A percentile compares a stretch with the other conserved stretches of the same genome.
phyloP scores from a whole-genome alignment of 1,284 basidiomycete species.

The Coniophora puteana region DNA sequence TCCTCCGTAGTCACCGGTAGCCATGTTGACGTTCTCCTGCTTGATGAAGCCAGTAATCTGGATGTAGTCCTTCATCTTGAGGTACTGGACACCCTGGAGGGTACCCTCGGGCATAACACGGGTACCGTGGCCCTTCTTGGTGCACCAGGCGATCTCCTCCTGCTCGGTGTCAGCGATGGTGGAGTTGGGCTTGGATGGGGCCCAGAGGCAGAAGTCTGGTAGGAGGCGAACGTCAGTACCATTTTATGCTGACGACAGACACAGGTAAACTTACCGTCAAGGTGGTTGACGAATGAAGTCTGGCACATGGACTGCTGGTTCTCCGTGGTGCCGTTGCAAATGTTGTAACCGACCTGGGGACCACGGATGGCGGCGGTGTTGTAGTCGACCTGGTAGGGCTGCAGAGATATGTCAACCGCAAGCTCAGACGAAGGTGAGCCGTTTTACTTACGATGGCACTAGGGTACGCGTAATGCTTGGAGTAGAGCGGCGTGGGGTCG shows the following conservation, averaged over 20 bases:
- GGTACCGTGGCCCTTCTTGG: slow-evolving; percentile 35
- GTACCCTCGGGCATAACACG: slow-evolving; percentile 37
- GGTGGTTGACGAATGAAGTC: slow-evolving; percentile 50
- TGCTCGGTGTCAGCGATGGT: slow-evolving; percentile 61
- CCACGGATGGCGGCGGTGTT: slow-evolving; percentile 48
- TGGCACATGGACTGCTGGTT: slow-evolving; percentile 60
- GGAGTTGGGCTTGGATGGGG: slow-evolving; percentile 39
- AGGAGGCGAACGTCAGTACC: neutral
- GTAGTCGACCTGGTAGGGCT: slow-evolving; percentile 59
- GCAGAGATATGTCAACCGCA: slow-evolving; percentile 1
- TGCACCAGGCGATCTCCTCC: slow-evolving; percentile 70
- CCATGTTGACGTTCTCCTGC: slow-evolving; percentile 55
- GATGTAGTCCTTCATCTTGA: slow-evolving; percentile 45
- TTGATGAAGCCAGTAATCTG: slow-evolving; percentile 60
- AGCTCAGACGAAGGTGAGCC: neutral
- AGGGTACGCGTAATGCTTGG: slow-evolving; percentile 49
- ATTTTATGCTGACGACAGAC: neutral
- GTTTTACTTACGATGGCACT: slow-evolving; percentile 38
- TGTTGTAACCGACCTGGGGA: slow-evolving; percentile 60
- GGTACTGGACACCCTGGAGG: slow-evolving; percentile 32
- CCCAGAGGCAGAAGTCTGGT: slow-evolving; percentile 55
- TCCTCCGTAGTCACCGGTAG: slow-evolving; percentile 45
- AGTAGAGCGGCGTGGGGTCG: slow-evolving; percentile 44
- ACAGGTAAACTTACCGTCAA: slow-evolving; percentile 50
- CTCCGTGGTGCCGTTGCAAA: slow-evolving; percentile 69